These are phyloP conservation scores for Litsea cubeba DNA, from an alignment of 164 flowering plant species.

Conservation along the genomic window DNA sequence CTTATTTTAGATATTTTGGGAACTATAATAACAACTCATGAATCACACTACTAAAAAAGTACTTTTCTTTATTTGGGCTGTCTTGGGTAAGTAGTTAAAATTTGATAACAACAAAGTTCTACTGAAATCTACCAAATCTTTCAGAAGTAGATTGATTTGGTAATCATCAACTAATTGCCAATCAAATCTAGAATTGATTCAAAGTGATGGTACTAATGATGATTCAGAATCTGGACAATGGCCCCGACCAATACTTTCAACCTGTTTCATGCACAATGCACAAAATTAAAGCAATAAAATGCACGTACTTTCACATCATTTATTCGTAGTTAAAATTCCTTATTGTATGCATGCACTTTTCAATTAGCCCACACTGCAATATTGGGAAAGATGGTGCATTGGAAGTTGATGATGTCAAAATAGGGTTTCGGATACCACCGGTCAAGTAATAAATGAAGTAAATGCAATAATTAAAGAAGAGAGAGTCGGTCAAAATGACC, in stretches of 20 bases:
- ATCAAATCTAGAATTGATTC: background rate
- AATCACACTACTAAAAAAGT: background rate
- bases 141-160: no score
- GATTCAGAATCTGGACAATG: background rate
- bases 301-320: background rate
- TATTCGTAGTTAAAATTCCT: background rate
- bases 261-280: background rate
- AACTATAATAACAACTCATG: background rate
- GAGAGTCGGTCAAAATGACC: no score
- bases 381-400: conserved; percentile 21
- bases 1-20: background rate
- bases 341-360: background rate
- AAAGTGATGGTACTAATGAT: background rate
- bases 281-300: background rate
- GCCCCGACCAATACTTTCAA: background rate
- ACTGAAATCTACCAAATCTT: background rate
- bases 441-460: no score
- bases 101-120: background rate
- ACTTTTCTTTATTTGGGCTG: background rate
- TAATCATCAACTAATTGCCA: background rate
- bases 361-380: conserved; percentile 9
- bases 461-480: no score
- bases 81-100: background rate
- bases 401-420: no score
- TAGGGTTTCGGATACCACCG: no score